Evolutionary conservation across 2,329 filamentous ascomycete species (phyloP), one percentile per base, ranked within the genome.

Genomic region (Hymenoscyphus linearis): DNA sequence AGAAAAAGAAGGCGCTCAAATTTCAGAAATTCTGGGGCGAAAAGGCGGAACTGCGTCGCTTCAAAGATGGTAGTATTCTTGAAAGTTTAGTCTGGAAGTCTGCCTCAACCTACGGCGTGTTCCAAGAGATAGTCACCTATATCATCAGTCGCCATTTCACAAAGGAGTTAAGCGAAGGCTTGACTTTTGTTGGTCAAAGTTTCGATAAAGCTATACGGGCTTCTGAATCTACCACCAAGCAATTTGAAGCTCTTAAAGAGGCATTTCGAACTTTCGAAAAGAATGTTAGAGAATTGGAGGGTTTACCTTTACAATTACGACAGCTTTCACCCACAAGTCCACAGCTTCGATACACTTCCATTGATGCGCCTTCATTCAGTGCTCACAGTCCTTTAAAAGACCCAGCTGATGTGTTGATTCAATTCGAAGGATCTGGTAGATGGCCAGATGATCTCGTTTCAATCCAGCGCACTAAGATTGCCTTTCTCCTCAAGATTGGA

Each of bases 21-120:
- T 99, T 97, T 74, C 89, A 91, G 37, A 85, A 87, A 36, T 98
- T 99, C 73, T 99, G 96, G 95, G 95, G 93, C 6, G 88, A 93
- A 10, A 96, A 95, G 73, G 85, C 95, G 1, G 95, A 99, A 74
- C 80, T 99, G 53, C 85, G 95, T 66, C 89, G 95, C 22, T 99
- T 99, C 79, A 96, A 93, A 69, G 92, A 98, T 70, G 95, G 95
- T 25, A 93, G 88, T 68, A 97, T 99, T 66, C 81, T 92, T 9
- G 96, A 99, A 74, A 96, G 90, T 70, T 79, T 98, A 34, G 87
- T 96, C 22, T 99, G 95, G 95, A 83, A 86, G 66, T 81, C 83
- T 59, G 78, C 82, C 1, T 78, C 85, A 1, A 78, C 81, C 2
- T 74, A 77, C 35, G 84, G 87, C 6, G 85, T 96, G 22, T 84